Percentiles rank a stretch among this genome's conserved stretches.
phyloP scores from a whole-genome alignment of 2,329 filamentous ascomycete genomes.

The Talaromyces sp. region DNA sequence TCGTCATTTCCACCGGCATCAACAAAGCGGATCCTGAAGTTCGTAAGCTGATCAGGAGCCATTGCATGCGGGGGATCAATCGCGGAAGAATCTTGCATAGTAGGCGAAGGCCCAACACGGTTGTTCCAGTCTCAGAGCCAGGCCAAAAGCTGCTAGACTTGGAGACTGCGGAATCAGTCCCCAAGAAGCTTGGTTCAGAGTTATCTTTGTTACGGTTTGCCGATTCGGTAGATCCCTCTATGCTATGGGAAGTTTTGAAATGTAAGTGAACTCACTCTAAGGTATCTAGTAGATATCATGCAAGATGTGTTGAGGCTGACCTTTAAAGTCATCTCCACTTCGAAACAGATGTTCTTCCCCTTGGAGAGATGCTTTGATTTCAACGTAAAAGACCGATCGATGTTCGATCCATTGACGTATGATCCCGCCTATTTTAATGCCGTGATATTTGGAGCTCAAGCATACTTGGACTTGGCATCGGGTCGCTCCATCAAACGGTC shows the following conservation, averaged over 20 bases:
- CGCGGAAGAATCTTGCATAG: background rate
- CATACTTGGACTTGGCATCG: background rate
- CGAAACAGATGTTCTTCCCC: background rate
- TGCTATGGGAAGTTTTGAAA: conserved; percentile 1
- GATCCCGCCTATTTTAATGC: background rate
- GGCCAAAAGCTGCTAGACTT: background rate
- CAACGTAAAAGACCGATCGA: background rate
- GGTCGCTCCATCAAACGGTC: background rate
- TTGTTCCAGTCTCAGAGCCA: background rate
- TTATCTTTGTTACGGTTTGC: conserved; percentile 7
- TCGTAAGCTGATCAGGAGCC: conserved; percentile 7
- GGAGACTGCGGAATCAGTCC: background rate
- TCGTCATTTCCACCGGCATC: background rate
- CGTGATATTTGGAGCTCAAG: background rate
- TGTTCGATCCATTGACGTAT: background rate
- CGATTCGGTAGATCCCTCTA: conserved; percentile 1
- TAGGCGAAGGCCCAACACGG: background rate
- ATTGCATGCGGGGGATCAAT: conserved; percentile 1
- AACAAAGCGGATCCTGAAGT: background rate
- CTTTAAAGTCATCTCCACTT: background rate
- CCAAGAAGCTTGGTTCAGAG: conserved; percentile 2
- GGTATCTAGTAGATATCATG: no score
- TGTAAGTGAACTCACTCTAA: background rate
- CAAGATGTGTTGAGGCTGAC: background rate
- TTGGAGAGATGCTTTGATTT: background rate